Conservation (phyloP, 352 stramenopile genomes). For the Phytophthora uliginosa region DNA sequence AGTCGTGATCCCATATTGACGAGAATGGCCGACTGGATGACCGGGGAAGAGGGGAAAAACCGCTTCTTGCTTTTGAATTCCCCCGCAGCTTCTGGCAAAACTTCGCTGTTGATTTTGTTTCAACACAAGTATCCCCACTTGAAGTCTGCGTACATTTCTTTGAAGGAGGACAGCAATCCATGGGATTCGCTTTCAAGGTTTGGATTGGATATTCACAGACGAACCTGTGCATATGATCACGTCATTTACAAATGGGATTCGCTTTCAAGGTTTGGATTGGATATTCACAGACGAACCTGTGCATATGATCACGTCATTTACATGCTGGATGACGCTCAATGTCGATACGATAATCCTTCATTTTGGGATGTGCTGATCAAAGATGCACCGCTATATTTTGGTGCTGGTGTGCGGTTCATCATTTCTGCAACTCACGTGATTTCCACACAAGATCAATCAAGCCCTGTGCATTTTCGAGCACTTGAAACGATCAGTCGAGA, state of each 20-base stretch:
- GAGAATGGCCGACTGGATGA: constrained; percentile 14
- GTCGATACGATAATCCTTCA: background rate
- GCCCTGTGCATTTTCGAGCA: background rate
- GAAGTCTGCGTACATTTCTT: background rate
- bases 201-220: too few relatives aligned
- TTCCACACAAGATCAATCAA: constrained; percentile 8
- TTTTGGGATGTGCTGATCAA: background rate
- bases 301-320: too few relatives aligned
- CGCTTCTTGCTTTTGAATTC: constrained; percentile 19
- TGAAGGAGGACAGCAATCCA: background rate
- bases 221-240: too few relatives aligned
- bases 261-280: too few relatives aligned
- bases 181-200: background rate
- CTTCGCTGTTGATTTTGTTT: constrained; percentile 10
- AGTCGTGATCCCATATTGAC: constrained; percentile 5
- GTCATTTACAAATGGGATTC: too few relatives aligned
- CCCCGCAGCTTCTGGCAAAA: constrained; percentile 11
- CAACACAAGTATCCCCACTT: background rate
- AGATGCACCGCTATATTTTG: background rate
- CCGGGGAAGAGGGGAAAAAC: constrained; percentile 6
- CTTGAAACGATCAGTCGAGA: constrained; percentile 14
- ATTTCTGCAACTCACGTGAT: constrained; percentile 7
- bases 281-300: too few relatives aligned
- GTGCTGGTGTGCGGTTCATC: background rate
- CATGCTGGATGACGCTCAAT: background rate